Evolutionary conservation across 495 filamentous ascomycete genomes (phyloP).

Genomic region (Penicillium crystallinum): DNA sequence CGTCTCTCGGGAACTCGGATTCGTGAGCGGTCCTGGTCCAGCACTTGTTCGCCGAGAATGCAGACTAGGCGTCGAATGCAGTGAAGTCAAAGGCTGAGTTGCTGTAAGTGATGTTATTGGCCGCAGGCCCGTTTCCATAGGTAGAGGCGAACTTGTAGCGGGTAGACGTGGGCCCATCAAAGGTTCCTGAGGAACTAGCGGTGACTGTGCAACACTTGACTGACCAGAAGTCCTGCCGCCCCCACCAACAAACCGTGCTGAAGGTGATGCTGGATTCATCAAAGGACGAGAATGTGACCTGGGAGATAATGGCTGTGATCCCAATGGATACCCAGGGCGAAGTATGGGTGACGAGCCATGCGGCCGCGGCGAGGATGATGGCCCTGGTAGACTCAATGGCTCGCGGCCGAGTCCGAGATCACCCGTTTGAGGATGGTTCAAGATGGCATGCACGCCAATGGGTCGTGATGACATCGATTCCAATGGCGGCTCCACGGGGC

Average conservation of each 20-base stretch:
- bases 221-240: slow-evolving; percentile 39
- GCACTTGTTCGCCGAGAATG: slow-evolving; percentile 41
- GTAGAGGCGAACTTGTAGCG: slow-evolving; percentile 26
- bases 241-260: slow-evolving; percentile 34
- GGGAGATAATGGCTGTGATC: slow-evolving; percentile 32
- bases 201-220: slow-evolving; percentile 43
- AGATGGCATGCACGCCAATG: slow-evolving; percentile 47
- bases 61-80: slow-evolving; percentile 38
- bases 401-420: slow-evolving; percentile 24
- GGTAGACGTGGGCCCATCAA: slow-evolving; percentile 23
- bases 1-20: slow-evolving; percentile 46
- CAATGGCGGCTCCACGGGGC: slow-evolving; percentile 36
- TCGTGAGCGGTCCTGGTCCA: slow-evolving; percentile 31
- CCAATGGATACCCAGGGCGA: slow-evolving; percentile 30
- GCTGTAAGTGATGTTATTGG: slow-evolving; percentile 23
- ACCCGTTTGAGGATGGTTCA: slow-evolving; percentile 40
- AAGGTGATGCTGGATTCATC: slow-evolving; percentile 63
- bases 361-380: slow-evolving; percentile 25
- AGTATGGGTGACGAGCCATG: slow-evolving; percentile 32
- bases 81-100: slow-evolving; percentile 31
- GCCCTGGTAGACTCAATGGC: slow-evolving; percentile 20
- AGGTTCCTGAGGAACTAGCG: slow-evolving; percentile 37
- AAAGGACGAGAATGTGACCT: slow-evolving; percentile 45
- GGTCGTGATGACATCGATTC: slow-evolving; percentile 35
- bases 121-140: slow-evolving; percentile 23